Base-by-base conservation (phyloP, 176 grass and related monocot species). In the Musa troglodytarum region DNA sequence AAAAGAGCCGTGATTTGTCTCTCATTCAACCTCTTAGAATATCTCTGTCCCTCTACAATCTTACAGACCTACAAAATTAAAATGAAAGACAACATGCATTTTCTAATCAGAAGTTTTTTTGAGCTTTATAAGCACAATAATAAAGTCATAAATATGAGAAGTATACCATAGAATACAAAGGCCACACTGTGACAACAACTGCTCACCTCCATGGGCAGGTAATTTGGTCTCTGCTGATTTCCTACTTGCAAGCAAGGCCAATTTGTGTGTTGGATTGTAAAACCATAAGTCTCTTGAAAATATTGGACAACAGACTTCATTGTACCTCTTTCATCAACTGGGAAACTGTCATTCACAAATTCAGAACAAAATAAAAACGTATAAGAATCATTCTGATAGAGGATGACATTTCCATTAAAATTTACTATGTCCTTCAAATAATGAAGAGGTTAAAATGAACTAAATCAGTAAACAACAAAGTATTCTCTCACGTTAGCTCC, bases 251-350 rank as follows among this genome's bases (percentile, higher is more conserved):
- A 84, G 63, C 93, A 97, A 21, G 93, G 93, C 25, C 88, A 83
- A 74, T 88, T 86, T 55, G 83, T 93, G 72, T 97, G 93, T 68
- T 97, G 85, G 70, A 97, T 90, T 49, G 81, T 80, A 81, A 93
- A 97, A 52, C 87, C 89, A 83, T 97, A 93, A 71, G 90, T 93
- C 81, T 97, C 93, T 82, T 93, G 90, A 80, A 97, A 97, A 80
- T 97, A 93, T 72, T 97, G 87, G 52, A 97, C 77, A 74, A 97
- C 93, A 8, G 90, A 97, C 61, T 97, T 97, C 80, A 97, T 58
- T 49, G 83, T 87, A 52, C 90, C 90, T 19, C 79, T 84, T 66
- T 97, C 83, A 77, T 97, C 90, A 63, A 97, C 75, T 57, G 90
- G 87, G 58, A 97, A 97, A 69, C 93, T 97, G 85, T 51, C 15